Evolutionary conservation across 306 rosid species (phyloP), one percentile per base, ranked within the genome.

Genomic region (Castanopsis chinensis): DNA sequence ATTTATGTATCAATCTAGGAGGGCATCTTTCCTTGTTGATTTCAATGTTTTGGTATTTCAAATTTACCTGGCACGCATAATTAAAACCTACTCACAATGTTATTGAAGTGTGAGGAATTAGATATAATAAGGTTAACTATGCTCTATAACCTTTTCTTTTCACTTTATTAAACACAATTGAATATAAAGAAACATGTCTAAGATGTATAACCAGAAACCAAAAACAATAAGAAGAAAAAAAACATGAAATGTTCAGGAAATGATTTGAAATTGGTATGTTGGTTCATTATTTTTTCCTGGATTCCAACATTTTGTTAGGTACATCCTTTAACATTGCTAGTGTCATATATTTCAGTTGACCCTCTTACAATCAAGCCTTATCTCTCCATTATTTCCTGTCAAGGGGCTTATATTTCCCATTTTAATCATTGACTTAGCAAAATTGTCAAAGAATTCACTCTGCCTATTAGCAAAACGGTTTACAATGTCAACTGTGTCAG

Each of bases 361-460:
- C 32, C 72, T 79, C 71, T 56, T 81, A 65, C 91, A 88, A 13
- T 86, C 65, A 1, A 63, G 15, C 35, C 91, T 81, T 61, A 88
- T 86, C 64, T 88, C 85, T 45, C 86, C 91, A 35, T 4, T 19
- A 35, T 45, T 86, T 4, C 91, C 91, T 0, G 89, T 83, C 32
- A 79, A 32, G 41, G 81, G 81, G 19, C 33, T 30, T 4, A 88
- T 74, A 3, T 81, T 85, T 32, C 83, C 89, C 91, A 85, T 88
- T 0, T 52, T 88, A 23, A 86, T 79, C 86, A 88, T 86, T 5
- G 91, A 88, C 60, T 76, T 78, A 27, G n/a, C 86, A 55, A 88
- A 86, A 64, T 53, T 67, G 30, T 61, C 14, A 43, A 73, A 79
- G 83, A 88, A 88, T 6, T 71, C 75, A 21, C 72, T 57, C 14